Conservation (phyloP, 306 rosid species). For the Prunus davidiana region DNA sequence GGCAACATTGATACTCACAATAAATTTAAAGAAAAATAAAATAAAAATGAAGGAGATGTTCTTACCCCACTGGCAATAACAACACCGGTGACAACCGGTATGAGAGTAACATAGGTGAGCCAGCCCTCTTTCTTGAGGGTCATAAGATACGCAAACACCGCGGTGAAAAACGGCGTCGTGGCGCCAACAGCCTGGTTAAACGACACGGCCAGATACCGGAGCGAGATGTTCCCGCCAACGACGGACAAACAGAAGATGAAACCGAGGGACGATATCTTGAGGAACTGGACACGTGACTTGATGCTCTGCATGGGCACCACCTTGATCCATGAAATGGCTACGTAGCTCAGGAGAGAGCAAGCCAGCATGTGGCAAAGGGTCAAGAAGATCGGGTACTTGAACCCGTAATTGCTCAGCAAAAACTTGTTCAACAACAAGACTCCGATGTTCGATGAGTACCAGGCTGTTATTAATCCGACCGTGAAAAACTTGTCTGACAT, state of each 20-base stretch:
- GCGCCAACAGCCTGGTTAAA: constrained; percentile 96
- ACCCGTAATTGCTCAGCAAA: constrained; percentile 85
- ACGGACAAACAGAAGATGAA: constrained; percentile 84
- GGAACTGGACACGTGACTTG: constrained; percentile 75
- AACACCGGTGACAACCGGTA: constrained; percentile 94
- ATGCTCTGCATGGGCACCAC: constrained; percentile 89
- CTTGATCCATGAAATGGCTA: constrained; percentile 94
- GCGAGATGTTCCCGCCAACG: constrained; percentile 86
- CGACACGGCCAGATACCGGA: constrained; percentile 84
- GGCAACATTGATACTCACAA: background rate
- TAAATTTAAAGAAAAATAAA: background rate
- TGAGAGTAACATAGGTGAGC: constrained; percentile 82
- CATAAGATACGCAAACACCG: constrained; percentile 83
- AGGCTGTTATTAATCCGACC: constrained; percentile 61
- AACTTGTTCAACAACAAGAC: constrained; percentile 83
- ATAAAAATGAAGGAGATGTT: background rate
- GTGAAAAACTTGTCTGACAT: constrained; percentile 59
- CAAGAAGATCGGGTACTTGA: constrained; percentile 93
- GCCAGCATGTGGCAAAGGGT: constrained; percentile 99
- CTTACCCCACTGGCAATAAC: constrained; percentile 94
- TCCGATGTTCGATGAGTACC: constrained; percentile 97
- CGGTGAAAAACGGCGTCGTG: constrained; percentile 93
- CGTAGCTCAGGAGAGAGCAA: constrained; percentile 79
- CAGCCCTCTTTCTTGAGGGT: constrained; percentile 85
- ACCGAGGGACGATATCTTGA: constrained; percentile 81